Conservation (phyloP, 2,329 filamentous ascomycete species). For the Fusarium tupiense region DNA sequence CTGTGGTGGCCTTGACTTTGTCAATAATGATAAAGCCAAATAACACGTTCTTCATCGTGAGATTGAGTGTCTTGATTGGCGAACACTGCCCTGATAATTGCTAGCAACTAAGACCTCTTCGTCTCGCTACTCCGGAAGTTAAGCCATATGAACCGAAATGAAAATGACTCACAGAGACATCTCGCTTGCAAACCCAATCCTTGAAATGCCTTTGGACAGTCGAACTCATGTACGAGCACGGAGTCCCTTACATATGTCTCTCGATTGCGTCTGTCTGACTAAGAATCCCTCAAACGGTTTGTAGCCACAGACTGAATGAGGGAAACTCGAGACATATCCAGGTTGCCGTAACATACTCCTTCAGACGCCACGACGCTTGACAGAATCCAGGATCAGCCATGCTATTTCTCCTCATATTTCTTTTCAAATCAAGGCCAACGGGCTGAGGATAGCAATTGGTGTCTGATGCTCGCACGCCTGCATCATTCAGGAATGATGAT, state of each 20-base stretch:
- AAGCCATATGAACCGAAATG: neutral
- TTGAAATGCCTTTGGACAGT: neutral
- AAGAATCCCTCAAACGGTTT: neutral
- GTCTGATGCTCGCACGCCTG: neutral
- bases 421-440: neutral
- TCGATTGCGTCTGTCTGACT: neutral
- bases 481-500: neutral
- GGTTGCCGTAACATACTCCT: neutral
- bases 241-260: neutral
- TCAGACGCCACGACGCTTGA: neutral
- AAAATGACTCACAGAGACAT: neutral
- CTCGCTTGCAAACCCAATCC: neutral
- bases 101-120: neutral
- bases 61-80: neutral
- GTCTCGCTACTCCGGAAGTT: neutral
- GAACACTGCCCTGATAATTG: neutral
- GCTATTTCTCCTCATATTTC: neutral
- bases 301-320: neutral
- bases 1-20: neutral
- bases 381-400: neutral
- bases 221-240: neutral
- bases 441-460: neutral
- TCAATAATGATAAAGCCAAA: neutral
- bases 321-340: neutral
- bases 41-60: neutral